Evolutionary conservation across 805 yeast genomes (phyloP).

Genomic region (Yarrowia osloensis): DNA sequence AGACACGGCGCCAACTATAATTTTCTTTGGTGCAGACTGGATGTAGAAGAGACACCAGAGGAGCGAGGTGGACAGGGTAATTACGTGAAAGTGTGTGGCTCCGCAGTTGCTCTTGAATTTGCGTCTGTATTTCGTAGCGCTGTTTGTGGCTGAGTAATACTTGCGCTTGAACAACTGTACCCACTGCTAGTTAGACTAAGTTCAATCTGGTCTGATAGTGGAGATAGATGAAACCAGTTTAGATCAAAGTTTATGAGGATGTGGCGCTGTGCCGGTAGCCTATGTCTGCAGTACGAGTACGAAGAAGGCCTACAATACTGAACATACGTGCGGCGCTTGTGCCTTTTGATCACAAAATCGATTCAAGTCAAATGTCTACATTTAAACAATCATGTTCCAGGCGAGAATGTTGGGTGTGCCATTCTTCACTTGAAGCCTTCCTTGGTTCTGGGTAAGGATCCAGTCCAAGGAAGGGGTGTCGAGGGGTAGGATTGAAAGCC

Average conservation of each 20-base stretch:
- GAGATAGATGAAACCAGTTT: not conserved
- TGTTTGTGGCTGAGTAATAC: too few species aligned
- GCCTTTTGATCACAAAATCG: not conserved
- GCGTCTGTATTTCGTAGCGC: not conserved
- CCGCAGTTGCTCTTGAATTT: not conserved
- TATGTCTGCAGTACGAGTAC: too few species aligned
- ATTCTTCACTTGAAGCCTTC: not conserved
- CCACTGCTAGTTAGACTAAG: not conserved
- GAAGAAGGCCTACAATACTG: too few species aligned
- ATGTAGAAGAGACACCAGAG: not conserved
- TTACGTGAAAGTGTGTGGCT: not conserved
- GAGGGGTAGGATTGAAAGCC: not conserved
- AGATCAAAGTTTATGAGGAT: not conserved
- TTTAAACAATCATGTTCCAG: not conserved
- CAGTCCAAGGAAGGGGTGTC: not conserved
- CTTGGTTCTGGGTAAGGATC: not conserved
- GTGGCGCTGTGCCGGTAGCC: not conserved
- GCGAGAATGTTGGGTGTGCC: not conserved
- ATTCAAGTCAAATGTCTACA: not conserved
- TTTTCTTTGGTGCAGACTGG: not conserved
- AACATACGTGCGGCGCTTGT: too few species aligned
- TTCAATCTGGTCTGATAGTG: not conserved
- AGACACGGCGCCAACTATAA: conserved; percentile 26
- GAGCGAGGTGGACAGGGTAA: not conserved
- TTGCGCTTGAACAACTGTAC: not conserved